Percentiles rank a stretch among this genome's conserved stretches.
Evolutionary conservation across 83 land plant genomes (phyloP).

Genomic region (Picea engelmannii): DNA sequence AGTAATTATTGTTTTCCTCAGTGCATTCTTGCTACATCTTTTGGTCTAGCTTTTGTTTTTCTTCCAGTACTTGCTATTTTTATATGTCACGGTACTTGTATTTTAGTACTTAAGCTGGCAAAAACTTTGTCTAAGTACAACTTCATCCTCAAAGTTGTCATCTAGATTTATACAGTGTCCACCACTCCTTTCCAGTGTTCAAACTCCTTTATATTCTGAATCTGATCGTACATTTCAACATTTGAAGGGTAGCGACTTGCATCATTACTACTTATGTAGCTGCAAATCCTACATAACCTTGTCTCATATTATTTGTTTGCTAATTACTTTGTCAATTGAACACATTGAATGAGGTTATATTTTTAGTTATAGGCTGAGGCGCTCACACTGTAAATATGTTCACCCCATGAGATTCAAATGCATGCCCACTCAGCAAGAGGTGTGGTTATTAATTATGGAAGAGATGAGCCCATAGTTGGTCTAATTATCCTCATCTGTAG

Average conservation of each 20-base stretch:
- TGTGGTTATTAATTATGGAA: no score
- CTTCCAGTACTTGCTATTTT: neutral
- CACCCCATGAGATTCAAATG: neutral
- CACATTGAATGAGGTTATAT: neutral
- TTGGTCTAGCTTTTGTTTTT: neutral
- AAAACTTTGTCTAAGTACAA: neutral
- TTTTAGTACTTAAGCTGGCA: neutral
- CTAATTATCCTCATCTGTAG: neutral
- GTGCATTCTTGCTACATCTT: neutral
- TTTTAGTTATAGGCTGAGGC: neutral
- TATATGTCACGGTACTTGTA: neutral
- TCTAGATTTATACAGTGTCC: neutral
- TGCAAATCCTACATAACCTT: neutral
- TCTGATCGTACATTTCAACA: neutral
- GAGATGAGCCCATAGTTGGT: neutral
- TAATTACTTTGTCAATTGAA: neutral
- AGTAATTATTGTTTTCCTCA: neutral
- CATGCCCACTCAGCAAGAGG: neutral
- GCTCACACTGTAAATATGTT: neutral
- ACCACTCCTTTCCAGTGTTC: neutral
- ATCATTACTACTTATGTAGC: neutral
- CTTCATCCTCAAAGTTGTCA: neutral
- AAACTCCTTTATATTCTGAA: no score
- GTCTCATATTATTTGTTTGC: neutral
- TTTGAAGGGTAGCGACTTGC: neutral